These are phyloP conservation scores for Xylona heveae DNA, from an alignment of 495 filamentous ascomycete genomes.

Conservation along the genomic window DNA sequence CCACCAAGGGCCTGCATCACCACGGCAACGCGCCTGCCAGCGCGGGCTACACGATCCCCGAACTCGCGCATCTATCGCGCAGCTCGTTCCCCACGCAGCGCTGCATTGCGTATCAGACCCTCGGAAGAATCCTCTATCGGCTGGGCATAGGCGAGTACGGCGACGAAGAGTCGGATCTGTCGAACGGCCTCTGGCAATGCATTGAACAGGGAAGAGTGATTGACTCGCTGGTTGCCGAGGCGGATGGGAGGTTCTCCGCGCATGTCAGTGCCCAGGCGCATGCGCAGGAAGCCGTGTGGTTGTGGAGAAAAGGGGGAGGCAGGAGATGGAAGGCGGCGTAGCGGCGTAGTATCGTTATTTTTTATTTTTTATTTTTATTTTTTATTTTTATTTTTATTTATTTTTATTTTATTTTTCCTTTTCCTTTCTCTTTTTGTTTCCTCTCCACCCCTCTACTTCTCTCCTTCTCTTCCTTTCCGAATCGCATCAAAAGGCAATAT, in stretches of 20 bases:
- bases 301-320: conserved; percentile 65
- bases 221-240: conserved; percentile 47
- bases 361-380: no score
- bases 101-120: conserved; percentile 77
- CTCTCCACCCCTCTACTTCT: background rate
- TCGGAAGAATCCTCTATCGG: conserved; percentile 68
- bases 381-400: no score
- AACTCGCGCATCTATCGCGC: conserved; percentile 65
- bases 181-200: conserved; percentile 49
- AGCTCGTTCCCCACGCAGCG: conserved; percentile 68
- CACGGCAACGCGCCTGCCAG: conserved; percentile 85
- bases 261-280: conserved; percentile 51
- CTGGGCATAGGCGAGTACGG: conserved; percentile 68
- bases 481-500: no score
- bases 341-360: no score
- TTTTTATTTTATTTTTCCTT: background rate
- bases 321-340: conserved; percentile 16
- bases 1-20: conserved; percentile 68
- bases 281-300: conserved; percentile 80
- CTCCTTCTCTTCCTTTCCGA: background rate
- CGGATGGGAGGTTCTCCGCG: conserved; percentile 15
- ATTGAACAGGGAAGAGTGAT: conserved; percentile 61
- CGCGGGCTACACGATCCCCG: conserved; percentile 82
- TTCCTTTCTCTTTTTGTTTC: background rate
- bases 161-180: conserved; percentile 28